Evolutionary conservation across 2,329 filamentous ascomycete genomes (phyloP).

Genomic region (Fusarium concolor): DNA sequence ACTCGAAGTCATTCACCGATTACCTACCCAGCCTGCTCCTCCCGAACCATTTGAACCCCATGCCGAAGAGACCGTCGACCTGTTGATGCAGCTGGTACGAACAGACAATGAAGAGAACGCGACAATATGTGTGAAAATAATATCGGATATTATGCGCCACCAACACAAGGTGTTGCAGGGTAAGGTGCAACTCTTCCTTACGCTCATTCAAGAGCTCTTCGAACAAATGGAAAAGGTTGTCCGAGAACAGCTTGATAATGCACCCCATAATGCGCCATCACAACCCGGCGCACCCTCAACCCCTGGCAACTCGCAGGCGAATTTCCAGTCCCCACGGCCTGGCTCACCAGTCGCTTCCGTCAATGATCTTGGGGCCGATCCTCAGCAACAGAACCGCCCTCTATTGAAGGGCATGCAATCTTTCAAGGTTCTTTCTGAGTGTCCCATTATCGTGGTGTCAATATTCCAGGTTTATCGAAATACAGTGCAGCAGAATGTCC

Average conservation of each 20-base stretch:
- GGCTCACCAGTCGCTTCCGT: slow-evolving; percentile 88
- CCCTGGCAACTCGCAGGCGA: slow-evolving; percentile 72
- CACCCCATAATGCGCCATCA: slow-evolving; percentile 65
- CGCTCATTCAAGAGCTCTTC: slow-evolving; percentile 95
- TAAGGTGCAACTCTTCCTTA: slow-evolving; percentile 89
- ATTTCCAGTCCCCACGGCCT: slow-evolving; percentile 88
- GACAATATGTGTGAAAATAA: slow-evolving; percentile 96
- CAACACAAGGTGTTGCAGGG: slow-evolving; percentile 82
- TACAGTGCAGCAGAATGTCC: slow-evolving; percentile 86
- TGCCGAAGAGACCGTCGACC: slow-evolving; percentile 87
- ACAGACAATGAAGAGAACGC: slow-evolving; percentile 99
- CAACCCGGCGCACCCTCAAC: slow-evolving; percentile 73
- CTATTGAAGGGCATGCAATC: slow-evolving; percentile 96
- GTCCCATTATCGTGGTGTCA: slow-evolving; percentile 97
- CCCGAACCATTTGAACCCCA: slow-evolving; percentile 88
- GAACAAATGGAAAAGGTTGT: slow-evolving; percentile 94
- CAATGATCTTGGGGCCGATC: slow-evolving; percentile 82
- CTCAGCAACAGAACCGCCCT: slow-evolving; percentile 83
- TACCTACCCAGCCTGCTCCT: slow-evolving; percentile 77
- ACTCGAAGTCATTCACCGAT: slow-evolving; percentile 91
- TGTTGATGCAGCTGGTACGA: slow-evolving; percentile 88
- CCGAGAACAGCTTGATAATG: slow-evolving; percentile 91
- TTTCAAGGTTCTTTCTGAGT: slow-evolving; percentile 98
- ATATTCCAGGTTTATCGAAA: slow-evolving; percentile 93
- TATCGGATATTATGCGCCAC: slow-evolving; percentile 95